Evolutionary conservation across 2,329 filamentous ascomycete species (phyloP).

Genomic region (Colletotrichum sp.): DNA sequence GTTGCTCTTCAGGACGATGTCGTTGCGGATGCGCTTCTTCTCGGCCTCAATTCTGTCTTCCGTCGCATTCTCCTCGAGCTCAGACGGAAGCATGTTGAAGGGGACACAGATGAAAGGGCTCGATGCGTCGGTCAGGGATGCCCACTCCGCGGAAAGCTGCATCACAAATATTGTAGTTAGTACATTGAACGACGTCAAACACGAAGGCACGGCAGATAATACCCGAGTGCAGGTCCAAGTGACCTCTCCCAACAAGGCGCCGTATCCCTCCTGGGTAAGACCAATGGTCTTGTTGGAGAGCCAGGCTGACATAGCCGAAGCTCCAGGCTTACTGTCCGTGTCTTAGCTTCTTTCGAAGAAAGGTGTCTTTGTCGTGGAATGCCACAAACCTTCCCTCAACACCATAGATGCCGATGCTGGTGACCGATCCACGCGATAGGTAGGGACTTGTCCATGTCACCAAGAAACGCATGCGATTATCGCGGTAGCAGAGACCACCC

Average conservation of each 20-base stretch:
- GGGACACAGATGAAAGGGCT: constrained; percentile 43
- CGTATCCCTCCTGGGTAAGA: constrained; percentile 44
- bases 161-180: not conserved
- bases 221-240: constrained; percentile 48
- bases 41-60: constrained; percentile 36
- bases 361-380: not conserved
- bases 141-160: constrained; percentile 45
- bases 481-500: constrained; percentile 47
- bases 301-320: constrained; percentile 48
- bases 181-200: too few species aligned
- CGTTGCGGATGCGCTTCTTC: constrained; percentile 39
- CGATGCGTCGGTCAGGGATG: constrained; percentile 38
- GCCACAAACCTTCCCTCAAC: constrained; percentile 44
- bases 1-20: constrained; percentile 43
- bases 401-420: constrained; percentile 47
- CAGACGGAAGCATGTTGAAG: constrained; percentile 45
- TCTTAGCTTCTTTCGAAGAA: not conserved
- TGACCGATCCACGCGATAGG: constrained; percentile 40
- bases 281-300: constrained; percentile 49
- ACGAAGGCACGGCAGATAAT: not conserved
- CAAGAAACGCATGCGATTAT: constrained; percentile 46
- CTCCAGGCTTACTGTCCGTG: constrained; percentile 45
- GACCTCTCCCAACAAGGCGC: constrained; percentile 45
- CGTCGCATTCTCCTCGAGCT: constrained; percentile 27
- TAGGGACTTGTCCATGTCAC: constrained; percentile 48